Base-by-base conservation (phyloP, 768 basidiomycete species). In the Multifurca ochricompacta region DNA sequence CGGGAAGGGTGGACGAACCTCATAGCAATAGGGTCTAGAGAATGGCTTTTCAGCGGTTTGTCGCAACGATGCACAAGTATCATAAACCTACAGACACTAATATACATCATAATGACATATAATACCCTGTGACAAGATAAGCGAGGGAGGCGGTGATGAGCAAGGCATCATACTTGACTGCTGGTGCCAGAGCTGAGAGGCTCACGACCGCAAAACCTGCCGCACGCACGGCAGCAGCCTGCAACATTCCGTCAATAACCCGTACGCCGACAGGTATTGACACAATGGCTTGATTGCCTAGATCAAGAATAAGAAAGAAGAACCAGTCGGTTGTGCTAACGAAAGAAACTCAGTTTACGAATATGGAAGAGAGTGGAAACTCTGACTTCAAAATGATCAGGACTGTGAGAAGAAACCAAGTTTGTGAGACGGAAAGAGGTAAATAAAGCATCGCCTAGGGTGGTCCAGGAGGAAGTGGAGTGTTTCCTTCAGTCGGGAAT, bases 41-140 rank as follows among this genome's bases (percentile, higher is more conserved):
- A n/a, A 52, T 46, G 8, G 54, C 21, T 7, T 30, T 28, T 50
- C 57, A 51, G 63, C 43, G 30, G 32, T 19, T 46, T 6, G 31
- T 48, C 37, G 11, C 37, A 31, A 21, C 39, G 9, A 27, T 53
- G 57, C 27, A 51, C 34, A 45, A 62, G 45, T 13, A 46, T 48
- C 3, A 51, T 59, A 30, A 48, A 78, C 83, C 70, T 62, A 89
- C 87, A 87, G 58, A 87, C 77, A 62, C 82, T 83, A 62, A 91
- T 81, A 64, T 88, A 91, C 93, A 95, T 98, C 93, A 93, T 95
- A 63, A 93, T 75, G 2, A 90, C 82, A 65, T 87, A 94, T 37
- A 94, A 68, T 0, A 94, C 87, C 66, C 87, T 91, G 62, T 58
- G 48, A n/a, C 19, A 13, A 41, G 23, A 48, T 39, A 13, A 43